Base-by-base conservation (phyloP, 345 rosid genomes). In the Acer campestre region DNA sequence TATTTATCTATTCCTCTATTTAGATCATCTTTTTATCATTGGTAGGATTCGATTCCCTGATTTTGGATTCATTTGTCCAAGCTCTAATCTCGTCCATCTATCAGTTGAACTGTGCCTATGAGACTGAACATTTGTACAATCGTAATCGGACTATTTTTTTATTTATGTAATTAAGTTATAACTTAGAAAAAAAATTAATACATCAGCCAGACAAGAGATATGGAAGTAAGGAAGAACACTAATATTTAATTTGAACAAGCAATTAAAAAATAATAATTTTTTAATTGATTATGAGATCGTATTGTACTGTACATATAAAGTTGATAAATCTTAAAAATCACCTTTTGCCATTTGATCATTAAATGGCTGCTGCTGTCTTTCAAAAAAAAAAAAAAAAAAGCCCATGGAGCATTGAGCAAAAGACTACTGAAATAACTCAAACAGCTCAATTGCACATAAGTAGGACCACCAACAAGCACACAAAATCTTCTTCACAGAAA, bases 361-460 rank as follows among this genome's bases (percentile, higher is more conserved):
- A 68, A 74, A 74, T 74, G 77, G 70, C 68, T 62, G 77, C 68
- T 74, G 68, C 70, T 74, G 70, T 74, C 77, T 74, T 48, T 64
- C 70, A 46, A 18, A 51, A 31, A 51, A 20, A 48, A 10, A 42
- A 42, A 42, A 8, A 7, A 42, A 42, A 42, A 1, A n/a, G n/a
- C n/a, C 42, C 44, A 40, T 40, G 44, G 18, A 35, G 6, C 38
- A 35, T 4, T 0, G 6, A 4, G 38, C 38, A 35, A 0, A 42
- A 8, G 46, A 59, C 44, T 58, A 29, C 20, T 63, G 46, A 46
- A 23, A 20, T 62, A 35, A 35, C 38, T 35, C 38, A 35, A 35
- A 35, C 38, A 35, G 38, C 38, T 58, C 49, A 64, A 46, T 63
- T 7, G 62, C 22, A 13, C 27, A 4, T 27, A 61, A 23, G 38